Evolutionary conservation across 2,329 filamentous ascomycete genomes (phyloP).

Genomic region (Neophaeococcomyces mojaviensis): DNA sequence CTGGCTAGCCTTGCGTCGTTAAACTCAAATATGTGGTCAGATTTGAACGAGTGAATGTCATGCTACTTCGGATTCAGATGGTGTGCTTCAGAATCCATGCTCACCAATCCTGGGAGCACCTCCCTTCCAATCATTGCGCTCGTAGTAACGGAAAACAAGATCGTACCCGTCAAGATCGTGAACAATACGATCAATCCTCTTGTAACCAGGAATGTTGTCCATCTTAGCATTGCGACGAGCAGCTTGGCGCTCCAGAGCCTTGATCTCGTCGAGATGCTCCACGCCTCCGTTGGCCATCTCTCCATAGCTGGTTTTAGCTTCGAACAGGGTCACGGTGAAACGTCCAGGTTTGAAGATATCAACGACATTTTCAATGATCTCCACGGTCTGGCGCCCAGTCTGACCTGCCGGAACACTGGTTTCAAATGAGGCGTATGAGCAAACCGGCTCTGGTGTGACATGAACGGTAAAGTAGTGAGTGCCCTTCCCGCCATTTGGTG

Average conservation of each 20-base stretch:
- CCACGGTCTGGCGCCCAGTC: constrained; percentile 77
- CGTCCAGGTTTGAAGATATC: constrained; percentile 95
- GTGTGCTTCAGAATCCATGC: constrained; percentile 3
- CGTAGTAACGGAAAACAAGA: constrained; percentile 92
- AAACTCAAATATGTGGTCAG: no score
- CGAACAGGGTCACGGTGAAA: constrained; percentile 94
- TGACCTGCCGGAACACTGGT: constrained; percentile 91
- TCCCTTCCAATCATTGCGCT: constrained; percentile 73
- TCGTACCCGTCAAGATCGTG: constrained; percentile 98
- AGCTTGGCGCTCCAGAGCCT: constrained; percentile 38
- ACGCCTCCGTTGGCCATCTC: constrained; percentile 29
- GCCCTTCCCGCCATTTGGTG: constrained; percentile 51
- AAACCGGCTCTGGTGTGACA: constrained; percentile 93
- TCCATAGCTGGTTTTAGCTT: constrained; percentile 61
- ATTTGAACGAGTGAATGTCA: no score
- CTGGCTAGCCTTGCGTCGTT: no score
- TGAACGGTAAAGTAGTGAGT: constrained; percentile 97
- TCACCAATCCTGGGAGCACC: constrained; percentile 57
- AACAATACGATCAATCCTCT: constrained; percentile 85
- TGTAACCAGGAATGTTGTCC: constrained; percentile 78
- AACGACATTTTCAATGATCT: constrained; percentile 89
- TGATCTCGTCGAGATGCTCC: constrained; percentile 28
- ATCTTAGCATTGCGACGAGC: constrained; percentile 47
- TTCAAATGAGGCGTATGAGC: constrained; percentile 96
- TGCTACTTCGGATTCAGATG: no score